phyloP scores from a whole-genome alignment of 2,329 filamentous ascomycete species.

The Arthroderma uncinatum region DNA sequence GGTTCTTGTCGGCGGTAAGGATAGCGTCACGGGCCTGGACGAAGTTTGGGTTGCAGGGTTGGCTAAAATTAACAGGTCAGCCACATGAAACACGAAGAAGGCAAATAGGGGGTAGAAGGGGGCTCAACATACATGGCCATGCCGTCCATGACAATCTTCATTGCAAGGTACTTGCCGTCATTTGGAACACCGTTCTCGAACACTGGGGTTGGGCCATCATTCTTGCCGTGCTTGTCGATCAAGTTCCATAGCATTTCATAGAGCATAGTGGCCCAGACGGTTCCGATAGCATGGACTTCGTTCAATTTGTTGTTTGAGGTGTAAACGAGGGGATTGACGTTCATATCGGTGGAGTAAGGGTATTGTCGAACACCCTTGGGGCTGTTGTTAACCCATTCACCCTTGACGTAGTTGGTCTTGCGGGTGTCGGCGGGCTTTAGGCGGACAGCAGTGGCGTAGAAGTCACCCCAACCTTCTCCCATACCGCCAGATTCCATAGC shows the following conservation, averaged over 20 bases:
- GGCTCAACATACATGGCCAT: slow-evolving; percentile 13
- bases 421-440: slow-evolving; percentile 11
- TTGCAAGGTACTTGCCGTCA: slow-evolving; percentile 13
- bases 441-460: slow-evolving; percentile 11
- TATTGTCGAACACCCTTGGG: slow-evolving; percentile 10
- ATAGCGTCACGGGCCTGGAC: slow-evolving; percentile 14
- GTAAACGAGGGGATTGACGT: slow-evolving; percentile 12
- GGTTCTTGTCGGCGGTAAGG: slow-evolving; percentile 11
- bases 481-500: slow-evolving; percentile 13
- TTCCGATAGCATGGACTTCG: slow-evolving; percentile 10
- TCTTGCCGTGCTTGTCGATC: slow-evolving; percentile 15
- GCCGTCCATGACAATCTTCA: slow-evolving; percentile 14
- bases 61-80: slow-evolving; percentile 3
- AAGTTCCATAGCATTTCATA: slow-evolving; percentile 14
- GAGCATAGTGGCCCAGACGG: slow-evolving; percentile 12
- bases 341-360: slow-evolving; percentile 12
- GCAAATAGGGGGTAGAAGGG: neutral
- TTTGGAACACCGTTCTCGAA: slow-evolving; percentile 10
- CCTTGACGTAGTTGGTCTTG: slow-evolving; percentile 11
- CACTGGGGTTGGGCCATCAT: slow-evolving; percentile 8
- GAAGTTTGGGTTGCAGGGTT: slow-evolving; percentile 15
- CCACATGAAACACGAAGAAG: neutral
- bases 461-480: slow-evolving; percentile 14
- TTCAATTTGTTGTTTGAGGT: slow-evolving; percentile 7
- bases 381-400: slow-evolving; percentile 10